Conservation (phyloP, 805 yeast species). For the Lipomyces anomalus region DNA sequence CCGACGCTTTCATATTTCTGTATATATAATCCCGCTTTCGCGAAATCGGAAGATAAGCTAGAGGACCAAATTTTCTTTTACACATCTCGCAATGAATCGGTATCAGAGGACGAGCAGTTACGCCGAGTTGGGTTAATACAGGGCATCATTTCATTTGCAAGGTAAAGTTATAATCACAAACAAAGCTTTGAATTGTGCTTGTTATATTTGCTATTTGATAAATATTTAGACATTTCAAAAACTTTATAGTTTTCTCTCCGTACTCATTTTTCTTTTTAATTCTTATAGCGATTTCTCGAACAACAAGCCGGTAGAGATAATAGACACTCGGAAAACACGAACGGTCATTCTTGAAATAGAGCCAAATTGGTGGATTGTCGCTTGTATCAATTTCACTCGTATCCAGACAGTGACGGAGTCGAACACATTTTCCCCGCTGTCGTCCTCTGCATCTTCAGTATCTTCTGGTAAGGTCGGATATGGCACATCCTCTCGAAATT, state of each 20-base stretch:
- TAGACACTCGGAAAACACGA: constrained; percentile 23
- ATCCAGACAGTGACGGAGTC: constrained; percentile 12
- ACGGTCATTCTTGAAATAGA: constrained; percentile 21
- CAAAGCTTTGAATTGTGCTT: background rate
- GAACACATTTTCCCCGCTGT: background rate
- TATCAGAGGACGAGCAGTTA: constrained; percentile 19
- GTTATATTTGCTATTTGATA: background rate
- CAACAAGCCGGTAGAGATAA: constrained; percentile 20
- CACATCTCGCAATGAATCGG: constrained; percentile 15
- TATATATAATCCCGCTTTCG: constrained; percentile 17
- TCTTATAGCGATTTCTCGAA: constrained; percentile 19
- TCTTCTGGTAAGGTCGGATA: background rate
- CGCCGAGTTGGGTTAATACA: constrained; percentile 22
- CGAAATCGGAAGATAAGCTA: constrained; percentile 17
- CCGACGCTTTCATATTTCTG: constrained; percentile 23
- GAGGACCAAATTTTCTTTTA: constrained; percentile 20
- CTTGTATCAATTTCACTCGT: constrained; percentile 18
- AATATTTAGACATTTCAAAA: too few relatives aligned
- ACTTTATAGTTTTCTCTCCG: background rate
- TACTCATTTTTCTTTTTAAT: too few relatives aligned
- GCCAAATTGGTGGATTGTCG: constrained; percentile 23
- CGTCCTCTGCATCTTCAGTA: background rate
- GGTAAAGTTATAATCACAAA: constrained; percentile 4
- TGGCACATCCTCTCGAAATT: too few relatives aligned
- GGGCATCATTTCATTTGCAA: constrained; percentile 22